These are phyloP conservation scores for Sporothrix protearum DNA, from an alignment of 2,329 filamentous ascomycete species.

Conservation along the genomic window DNA sequence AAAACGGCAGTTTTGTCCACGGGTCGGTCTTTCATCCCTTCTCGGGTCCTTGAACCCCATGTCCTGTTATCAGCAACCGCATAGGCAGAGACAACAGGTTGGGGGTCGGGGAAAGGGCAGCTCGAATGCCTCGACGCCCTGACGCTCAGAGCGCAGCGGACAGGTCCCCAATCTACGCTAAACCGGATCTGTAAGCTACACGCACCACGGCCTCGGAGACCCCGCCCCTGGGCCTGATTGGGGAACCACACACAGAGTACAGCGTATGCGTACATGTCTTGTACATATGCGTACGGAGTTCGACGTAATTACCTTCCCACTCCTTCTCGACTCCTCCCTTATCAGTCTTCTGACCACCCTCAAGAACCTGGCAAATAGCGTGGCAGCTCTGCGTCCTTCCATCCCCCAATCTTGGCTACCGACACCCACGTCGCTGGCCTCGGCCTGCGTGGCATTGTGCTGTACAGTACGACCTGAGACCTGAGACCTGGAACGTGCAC, in stretches of 20 bases:
- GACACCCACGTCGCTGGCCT: neutral
- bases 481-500: neutral
- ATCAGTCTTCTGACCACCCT: neutral
- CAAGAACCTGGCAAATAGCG: neutral
- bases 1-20: constrained; percentile 15
- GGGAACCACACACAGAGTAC: neutral
- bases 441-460: neutral
- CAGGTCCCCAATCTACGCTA: neutral
- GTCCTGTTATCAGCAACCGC: neutral
- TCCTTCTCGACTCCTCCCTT: neutral
- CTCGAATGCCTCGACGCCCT: neutral
- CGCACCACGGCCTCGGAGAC: constrained; percentile 6
- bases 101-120: neutral
- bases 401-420: neutral
- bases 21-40: neutral
- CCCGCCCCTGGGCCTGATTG: neutral
- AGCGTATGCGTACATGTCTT: too few relatives aligned
- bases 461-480: too few relatives aligned
- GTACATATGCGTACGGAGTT: too few relatives aligned
- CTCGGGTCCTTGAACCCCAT: neutral
- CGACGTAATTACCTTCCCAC: too few relatives aligned
- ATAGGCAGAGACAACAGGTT: neutral
- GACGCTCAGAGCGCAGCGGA: neutral
- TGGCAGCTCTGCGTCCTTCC: neutral
- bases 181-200: constrained; percentile 13